A percentile compares a stretch with the other conserved stretches of the same genome.
phyloP scores from a whole-genome alignment of 805 yeast genomes.

The Saturnispora ahearnii region DNA sequence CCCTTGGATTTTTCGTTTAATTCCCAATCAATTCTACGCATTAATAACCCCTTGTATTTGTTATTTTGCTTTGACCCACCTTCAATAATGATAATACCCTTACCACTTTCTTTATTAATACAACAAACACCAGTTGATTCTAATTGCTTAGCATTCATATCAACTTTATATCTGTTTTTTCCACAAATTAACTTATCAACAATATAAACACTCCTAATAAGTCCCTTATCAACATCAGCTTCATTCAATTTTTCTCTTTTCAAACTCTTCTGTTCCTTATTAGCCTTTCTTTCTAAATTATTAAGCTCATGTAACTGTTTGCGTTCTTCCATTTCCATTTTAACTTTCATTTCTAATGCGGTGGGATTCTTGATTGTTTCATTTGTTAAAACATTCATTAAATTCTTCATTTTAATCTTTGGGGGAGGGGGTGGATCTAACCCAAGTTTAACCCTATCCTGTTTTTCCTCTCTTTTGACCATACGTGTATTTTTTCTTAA shows the following conservation, averaged over 20 bases:
- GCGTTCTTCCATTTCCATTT: constrained; percentile 58
- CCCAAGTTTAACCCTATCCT: constrained; percentile 72
- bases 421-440: constrained; percentile 84
- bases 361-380: constrained; percentile 89
- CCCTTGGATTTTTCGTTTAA: constrained; percentile 34
- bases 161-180: constrained; percentile 64
- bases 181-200: constrained; percentile 49
- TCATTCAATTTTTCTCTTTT: constrained; percentile 36
- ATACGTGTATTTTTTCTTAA: constrained; percentile 64
- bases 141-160: constrained; percentile 70
- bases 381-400: constrained; percentile 78
- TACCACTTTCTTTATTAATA: constrained; percentile 27
- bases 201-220: constrained; percentile 48
- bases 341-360: constrained; percentile 64
- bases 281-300: constrained; percentile 56
- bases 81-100: constrained; percentile 59
- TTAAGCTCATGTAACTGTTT: constrained; percentile 44
- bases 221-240: constrained; percentile 34
- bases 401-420: constrained; percentile 72
- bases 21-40: constrained; percentile 62
- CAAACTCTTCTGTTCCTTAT: constrained; percentile 46
- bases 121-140: constrained; percentile 57
- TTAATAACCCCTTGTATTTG: constrained; percentile 55
- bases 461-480: constrained; percentile 54
- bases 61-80: constrained; percentile 58